phyloP scores from a whole-genome alignment of 345 rosid genomes.

The Syzygium jambos region DNA sequence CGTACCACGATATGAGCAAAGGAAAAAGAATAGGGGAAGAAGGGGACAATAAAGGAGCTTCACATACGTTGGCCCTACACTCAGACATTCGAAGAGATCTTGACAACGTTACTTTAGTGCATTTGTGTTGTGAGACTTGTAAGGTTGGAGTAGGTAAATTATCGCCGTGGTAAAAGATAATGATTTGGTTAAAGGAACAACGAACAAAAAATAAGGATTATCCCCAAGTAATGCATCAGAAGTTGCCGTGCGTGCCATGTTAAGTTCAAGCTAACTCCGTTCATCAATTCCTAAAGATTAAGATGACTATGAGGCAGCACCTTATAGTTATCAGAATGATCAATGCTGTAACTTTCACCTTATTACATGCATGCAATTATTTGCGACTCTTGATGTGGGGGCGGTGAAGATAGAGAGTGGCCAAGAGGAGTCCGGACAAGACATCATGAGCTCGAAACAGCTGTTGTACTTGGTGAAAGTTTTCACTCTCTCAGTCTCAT shows the following conservation, averaged over 20 bases:
- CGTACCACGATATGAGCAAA: not conserved
- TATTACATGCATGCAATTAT: not conserved
- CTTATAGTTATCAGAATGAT: not conserved
- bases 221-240: not conserved
- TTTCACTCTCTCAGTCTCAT: not conserved
- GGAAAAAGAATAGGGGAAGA: not conserved
- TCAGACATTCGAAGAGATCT: not conserved
- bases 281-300: not conserved
- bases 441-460: not conserved
- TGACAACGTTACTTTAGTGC: not conserved
- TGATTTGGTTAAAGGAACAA: not conserved
- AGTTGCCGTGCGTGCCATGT: not conserved
- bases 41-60: not conserved
- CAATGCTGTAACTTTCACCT: not conserved
- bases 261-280: not conserved
- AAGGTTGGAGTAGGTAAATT: not conserved
- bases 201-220: not conserved
- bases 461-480: not conserved
- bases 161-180: not conserved
- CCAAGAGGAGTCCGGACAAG: not conserved
- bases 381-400: not conserved
- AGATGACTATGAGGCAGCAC: not conserved
- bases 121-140: not conserved
- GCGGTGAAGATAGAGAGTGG: not conserved
- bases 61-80: not conserved